These are phyloP conservation scores for Canariomyces notabilis DNA, from an alignment of 2,329 filamentous ascomycete genomes.

Conservation along the genomic window DNA sequence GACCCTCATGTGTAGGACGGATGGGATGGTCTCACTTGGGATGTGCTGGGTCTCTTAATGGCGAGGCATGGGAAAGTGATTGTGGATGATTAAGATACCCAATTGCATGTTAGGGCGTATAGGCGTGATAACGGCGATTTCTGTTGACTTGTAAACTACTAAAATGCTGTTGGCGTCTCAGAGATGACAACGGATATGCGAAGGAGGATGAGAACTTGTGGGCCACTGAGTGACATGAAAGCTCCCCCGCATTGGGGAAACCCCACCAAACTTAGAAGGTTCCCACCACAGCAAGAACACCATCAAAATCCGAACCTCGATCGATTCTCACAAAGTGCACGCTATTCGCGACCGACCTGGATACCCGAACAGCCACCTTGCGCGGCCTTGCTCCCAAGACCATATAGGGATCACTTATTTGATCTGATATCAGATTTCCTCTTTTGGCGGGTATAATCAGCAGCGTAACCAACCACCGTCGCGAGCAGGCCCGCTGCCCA, in stretches of 20 bases:
- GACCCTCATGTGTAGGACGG: conserved; percentile 50
- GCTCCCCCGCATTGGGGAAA: conserved; percentile 14
- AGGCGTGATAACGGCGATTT: no score
- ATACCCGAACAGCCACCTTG: no score
- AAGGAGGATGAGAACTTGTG: neutral
- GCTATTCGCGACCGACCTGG: no score
- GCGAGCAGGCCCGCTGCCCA: no score
- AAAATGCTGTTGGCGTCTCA: no score
- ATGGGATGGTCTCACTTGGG: neutral
- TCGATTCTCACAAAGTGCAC: no score
- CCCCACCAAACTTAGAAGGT: conserved; percentile 19
- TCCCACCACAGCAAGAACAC: conserved; percentile 7
- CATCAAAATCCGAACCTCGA: conserved; percentile 14
- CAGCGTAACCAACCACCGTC: no score
- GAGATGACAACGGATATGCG: no score
- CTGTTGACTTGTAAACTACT: neutral
- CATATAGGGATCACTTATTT: no score
- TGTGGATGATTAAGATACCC: neutral
- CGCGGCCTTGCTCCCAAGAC: no score
- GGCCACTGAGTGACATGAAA: neutral
- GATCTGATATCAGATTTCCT: no score
- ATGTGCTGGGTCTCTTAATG: neutral
- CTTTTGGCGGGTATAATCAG: no score
- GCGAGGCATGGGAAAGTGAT: neutral
- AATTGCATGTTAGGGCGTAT: conserved; percentile 15